Base-by-base conservation (phyloP, 2,329 filamentous ascomycete genomes). In the Pochonia chlamydosporia region DNA sequence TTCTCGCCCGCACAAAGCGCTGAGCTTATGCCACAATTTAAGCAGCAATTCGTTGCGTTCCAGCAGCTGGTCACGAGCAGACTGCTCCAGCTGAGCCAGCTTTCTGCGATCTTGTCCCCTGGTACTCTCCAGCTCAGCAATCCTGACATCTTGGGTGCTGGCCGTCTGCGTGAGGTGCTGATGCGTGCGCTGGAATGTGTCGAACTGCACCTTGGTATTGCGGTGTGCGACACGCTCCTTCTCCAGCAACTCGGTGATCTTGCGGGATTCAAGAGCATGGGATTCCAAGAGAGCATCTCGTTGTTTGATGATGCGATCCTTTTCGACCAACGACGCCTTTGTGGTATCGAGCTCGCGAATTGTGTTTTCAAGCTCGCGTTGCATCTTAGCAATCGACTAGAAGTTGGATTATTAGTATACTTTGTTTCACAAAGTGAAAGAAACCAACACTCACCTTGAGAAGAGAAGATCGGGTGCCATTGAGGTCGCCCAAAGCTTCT, bases 11-110 rank as follows among this genome's bases (percentile, higher is more conserved):
- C 93, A 97, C 37, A 97, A 76, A 0, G 81, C 77, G 3, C 89
- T 91, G 8, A 99, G 76, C 40, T 87, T 81, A 53, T 92, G 92
- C 93, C 93, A 99, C 5, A 97, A 72, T n/a, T 82, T 78, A 20
- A 96, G 79, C 16, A 97, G 76, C 44, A 99, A 74, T 50, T 88
- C 86, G 68, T 97, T 96, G 47, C 93, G 84, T 68, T 97, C 93
- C 37, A 78, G 79, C 33, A 97, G 77, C 67, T 97, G 90, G 44
- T 96, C 91, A 56, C 86, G 87, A 66, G 89, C 87, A 49, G 84
- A 81, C 53, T 83, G 76, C 66, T 99, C 93, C 7, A 96, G 76
- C 45, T 78, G 75, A 2, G 82, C 74, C 52, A 95, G 80, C 56
- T 83, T 87, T 61, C 85, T 85, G 60, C 87, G 85, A 62, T 96